Evolutionary conservation across 1,284 basidiomycete genomes (phyloP), one percentile per base, ranked within the genome.

Genomic region (Trichosporon sp.): DNA sequence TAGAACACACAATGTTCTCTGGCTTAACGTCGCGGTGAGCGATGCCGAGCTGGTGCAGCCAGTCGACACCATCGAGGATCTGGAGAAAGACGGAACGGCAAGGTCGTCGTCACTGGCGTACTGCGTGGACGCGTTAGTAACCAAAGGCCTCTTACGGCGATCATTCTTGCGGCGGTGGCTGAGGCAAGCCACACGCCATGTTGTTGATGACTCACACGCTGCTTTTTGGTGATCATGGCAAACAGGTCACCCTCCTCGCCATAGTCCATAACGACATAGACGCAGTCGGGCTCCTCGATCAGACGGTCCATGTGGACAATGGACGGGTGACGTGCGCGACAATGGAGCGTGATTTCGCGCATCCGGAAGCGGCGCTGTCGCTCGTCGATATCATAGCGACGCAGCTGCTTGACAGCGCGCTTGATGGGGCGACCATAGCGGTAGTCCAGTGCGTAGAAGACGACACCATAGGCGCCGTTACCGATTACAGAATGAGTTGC

Each of bases 11-110:
- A 78, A 99, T 91, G 85, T 99, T 99, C 86, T 98, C 97, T 0
- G 96, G 96, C 86, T 98, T 99, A 80, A 99, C 87, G 84, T 98
- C 96, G 69, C 96, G 92, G 85, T 98, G 96, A 85, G 93, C 96
- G 80, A 98, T 94, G 61, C 88, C 87, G 37, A 86, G 81, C 51
- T 77, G 76, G 79, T 91, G 90, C 73, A 89, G 88, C 84, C 92
- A 92, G 77, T 94, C 92, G 79, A 98, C 92, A 69, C 94, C 93
- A 79, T 97, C 94, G 77, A 98, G 88, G 82, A 98, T 89, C 85
- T 97, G 94, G 68, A 94, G 87, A 85, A 96, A 96, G 72, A 95
- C 91, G 75, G 90, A 88, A 77, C 91, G 92, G 83, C 92, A 72
- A 94, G 87, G 67, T 88, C 89, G 84, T 96, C 92, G 85, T 93